Evolutionary conservation across 2,329 filamentous ascomycete species (phyloP).

Genomic region (Verticillium nonalfalfae): DNA sequence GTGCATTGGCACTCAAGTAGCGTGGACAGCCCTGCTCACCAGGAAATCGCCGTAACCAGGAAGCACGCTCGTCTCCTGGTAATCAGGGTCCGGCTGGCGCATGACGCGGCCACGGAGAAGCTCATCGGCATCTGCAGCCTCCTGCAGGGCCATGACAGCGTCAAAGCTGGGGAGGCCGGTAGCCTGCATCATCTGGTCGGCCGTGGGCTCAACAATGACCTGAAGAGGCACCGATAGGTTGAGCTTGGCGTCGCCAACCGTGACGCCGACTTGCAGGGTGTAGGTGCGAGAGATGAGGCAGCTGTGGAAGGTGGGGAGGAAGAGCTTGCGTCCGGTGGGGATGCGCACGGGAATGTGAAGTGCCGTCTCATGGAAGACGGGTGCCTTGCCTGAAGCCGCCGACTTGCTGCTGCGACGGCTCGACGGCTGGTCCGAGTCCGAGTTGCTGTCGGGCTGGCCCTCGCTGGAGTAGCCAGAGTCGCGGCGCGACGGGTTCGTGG

Average conservation of each 20-base stretch:
- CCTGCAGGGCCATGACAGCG: slow-evolving; percentile 31
- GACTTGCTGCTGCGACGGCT: slow-evolving; percentile 6
- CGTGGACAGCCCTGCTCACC: not conserved
- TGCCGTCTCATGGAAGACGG: slow-evolving; percentile 31
- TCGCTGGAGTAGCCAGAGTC: slow-evolving; percentile 49
- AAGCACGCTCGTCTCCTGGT: slow-evolving; percentile 25
- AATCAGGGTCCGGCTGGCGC: slow-evolving; percentile 23
- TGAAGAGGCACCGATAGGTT: slow-evolving; percentile 44
- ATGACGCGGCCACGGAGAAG: slow-evolving; percentile 34
- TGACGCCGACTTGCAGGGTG: slow-evolving; percentile 38
- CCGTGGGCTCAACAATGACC: slow-evolving; percentile 34
- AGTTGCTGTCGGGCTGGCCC: slow-evolving; percentile 23
- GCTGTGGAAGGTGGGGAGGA: slow-evolving; percentile 52
- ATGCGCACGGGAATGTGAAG: slow-evolving; percentile 42
- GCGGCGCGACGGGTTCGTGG: slow-evolving; percentile 27
- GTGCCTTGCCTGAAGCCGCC: slow-evolving; percentile 13
- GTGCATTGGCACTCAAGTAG: not conserved
- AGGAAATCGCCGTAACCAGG: slow-evolving; percentile 29
- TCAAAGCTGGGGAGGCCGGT: slow-evolving; percentile 43
- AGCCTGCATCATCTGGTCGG: slow-evolving; percentile 19
- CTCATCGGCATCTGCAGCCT: slow-evolving; percentile 36
- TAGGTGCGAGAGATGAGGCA: slow-evolving; percentile 53
- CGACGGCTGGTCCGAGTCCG: slow-evolving; percentile 23
- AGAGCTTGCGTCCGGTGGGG: slow-evolving; percentile 39
- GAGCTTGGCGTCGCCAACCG: slow-evolving; percentile 33